Base-by-base conservation (phyloP, 2,329 filamentous ascomycete species). In the Macrophomina pseudophaseolina region DNA sequence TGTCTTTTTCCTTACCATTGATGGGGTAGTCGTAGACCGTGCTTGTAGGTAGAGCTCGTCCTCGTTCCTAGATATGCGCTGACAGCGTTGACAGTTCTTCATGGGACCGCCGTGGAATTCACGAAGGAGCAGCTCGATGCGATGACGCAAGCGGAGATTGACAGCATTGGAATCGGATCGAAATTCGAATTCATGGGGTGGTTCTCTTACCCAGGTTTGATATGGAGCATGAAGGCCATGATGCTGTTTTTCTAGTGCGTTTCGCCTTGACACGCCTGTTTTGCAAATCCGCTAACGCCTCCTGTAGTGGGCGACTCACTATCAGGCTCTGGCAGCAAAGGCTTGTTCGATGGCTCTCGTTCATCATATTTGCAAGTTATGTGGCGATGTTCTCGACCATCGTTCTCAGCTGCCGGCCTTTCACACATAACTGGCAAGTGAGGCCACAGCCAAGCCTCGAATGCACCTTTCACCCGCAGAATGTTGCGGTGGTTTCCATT, bases 151-250 rank as follows among this genome's bases (percentile, higher is more conserved):
- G 53, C 35, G 9, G 35, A 58, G 53, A 28, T 58, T 12, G 14
- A 42, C 18, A 42, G 35, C 11, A 18, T 58, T 9, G 53, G 53
- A 14, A 58, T 44, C 14, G 53, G 53, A 35, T 58, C 53, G 18
- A 58, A 58, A 18, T 58, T 58, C n/a, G 53, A 58, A 28, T 58
- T 58, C n/a, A 58, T 58, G 18, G 53, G 53, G n/a, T 58, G 53
- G 53, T 58, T 58, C 18, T 58, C 53, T 44, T 80, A 81, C 49
- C 76, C 78, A 0, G 72, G 74, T 0, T 72, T 80, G 0, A 73
- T 80, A 7, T 81, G 77, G 77, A 75, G 68, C 5, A 70, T 75
- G 68, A 75, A 75, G 66, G 71, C 70, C 32, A 71, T 71, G 53
- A 72, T 76, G 69, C 58, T 75, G n/a, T 75, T 74, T 67, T 75